Conservation (phyloP, 768 basidiomycete genomes). For the Serendipita sp. region DNA sequence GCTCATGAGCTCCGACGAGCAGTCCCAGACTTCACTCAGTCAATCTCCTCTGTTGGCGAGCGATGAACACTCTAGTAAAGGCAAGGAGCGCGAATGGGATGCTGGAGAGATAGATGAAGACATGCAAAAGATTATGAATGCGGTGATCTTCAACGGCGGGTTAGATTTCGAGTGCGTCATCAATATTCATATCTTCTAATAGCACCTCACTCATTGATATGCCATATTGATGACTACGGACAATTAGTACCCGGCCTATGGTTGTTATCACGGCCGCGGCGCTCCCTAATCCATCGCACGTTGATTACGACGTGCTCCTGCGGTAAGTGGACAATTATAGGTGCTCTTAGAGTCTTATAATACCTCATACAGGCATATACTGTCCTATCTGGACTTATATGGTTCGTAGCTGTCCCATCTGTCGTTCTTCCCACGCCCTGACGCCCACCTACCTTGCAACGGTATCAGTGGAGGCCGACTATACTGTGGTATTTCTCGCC, state of each 20-base stretch:
- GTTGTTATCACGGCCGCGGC: constrained; percentile 71
- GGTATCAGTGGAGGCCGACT: constrained; percentile 71
- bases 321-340: constrained; percentile 31
- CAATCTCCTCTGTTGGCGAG: not conserved
- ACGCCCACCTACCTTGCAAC: not conserved
- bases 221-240: constrained; percentile 5
- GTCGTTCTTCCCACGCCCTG: not conserved
- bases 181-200: not conserved
- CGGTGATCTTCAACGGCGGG: constrained; percentile 75
- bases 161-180: constrained; percentile 70
- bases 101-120: constrained; percentile 20
- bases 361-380: constrained; percentile 37
- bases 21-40: not conserved
- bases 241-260: constrained; percentile 66
- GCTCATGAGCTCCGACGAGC: not conserved
- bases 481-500: constrained; percentile 75
- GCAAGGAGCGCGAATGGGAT: constrained; percentile 6
- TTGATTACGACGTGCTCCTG: constrained; percentile 63
- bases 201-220: not conserved
- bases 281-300: constrained; percentile 59
- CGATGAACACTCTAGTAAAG: not conserved
- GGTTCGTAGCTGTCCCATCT: constrained; percentile 27
- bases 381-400: constrained; percentile 67
- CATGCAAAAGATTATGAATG: constrained; percentile 49
- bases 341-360: constrained; percentile 3